phyloP scores from a whole-genome alignment of 768 basidiomycete genomes.

The Podaxis sp. region DNA sequence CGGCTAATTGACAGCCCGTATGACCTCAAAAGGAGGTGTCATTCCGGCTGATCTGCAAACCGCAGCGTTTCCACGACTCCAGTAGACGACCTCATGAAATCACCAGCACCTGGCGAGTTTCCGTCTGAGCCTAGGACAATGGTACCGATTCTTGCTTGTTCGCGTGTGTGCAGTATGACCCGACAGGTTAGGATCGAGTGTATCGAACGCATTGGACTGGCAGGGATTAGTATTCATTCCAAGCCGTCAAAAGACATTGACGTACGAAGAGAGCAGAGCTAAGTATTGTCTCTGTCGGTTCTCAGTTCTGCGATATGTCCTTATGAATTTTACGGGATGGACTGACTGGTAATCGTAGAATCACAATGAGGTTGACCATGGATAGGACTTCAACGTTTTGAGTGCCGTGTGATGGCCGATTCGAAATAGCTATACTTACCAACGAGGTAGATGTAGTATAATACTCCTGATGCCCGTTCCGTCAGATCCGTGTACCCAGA shows the following conservation, averaged over 20 bases:
- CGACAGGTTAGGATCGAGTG: slow-evolving; percentile 9
- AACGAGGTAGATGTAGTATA: slow-evolving; percentile 12
- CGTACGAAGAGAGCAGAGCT: background rate
- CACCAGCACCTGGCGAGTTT: too few relatives aligned
- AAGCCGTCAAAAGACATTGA: background rate
- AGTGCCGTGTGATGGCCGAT: background rate
- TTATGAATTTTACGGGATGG: background rate
- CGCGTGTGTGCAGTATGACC: slow-evolving; percentile 5
- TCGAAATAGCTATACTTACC: background rate
- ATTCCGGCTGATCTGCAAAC: too few relatives aligned
- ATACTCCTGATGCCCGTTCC: background rate
- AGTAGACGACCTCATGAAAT: too few relatives aligned
- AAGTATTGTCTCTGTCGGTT: background rate
- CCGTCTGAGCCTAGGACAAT: background rate
- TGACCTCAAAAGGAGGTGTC: too few relatives aligned
- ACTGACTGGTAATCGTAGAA: background rate
- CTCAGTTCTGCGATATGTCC: background rate
- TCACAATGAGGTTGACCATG: background rate
- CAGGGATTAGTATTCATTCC: background rate
- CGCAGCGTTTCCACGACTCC: too few relatives aligned
- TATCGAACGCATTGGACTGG: slow-evolving; percentile 7
- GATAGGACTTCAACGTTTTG: background rate
- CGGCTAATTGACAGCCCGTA: too few relatives aligned
- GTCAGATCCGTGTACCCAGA: background rate
- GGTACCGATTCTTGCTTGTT: background rate